Evolutionary conservation across 495 filamentous ascomycete species (phyloP).

Genomic region (Tetracladium marchalianum): DNA sequence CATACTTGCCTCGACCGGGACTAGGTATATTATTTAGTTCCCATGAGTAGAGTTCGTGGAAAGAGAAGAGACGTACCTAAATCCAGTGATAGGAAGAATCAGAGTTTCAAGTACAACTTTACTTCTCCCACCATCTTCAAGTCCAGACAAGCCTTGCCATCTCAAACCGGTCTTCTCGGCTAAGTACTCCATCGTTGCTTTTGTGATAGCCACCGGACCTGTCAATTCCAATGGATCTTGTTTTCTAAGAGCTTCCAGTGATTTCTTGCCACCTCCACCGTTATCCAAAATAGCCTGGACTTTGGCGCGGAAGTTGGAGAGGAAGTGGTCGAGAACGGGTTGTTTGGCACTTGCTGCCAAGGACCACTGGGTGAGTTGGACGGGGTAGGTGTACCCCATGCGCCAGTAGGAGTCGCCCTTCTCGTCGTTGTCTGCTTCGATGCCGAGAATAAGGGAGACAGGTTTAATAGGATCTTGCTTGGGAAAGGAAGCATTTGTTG

Average conservation of each 20-base stretch:
- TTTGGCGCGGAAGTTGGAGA: slow-evolving; percentile 3
- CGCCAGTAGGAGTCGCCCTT: slow-evolving; percentile 15
- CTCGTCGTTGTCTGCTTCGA: slow-evolving; percentile 12
- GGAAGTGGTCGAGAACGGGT: slow-evolving; percentile 11
- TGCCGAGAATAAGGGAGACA: slow-evolving; percentile 6
- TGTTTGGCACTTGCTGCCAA: slow-evolving; percentile 12
- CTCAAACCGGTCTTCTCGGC: not conserved
- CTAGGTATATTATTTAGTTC: too few species aligned
- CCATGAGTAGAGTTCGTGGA: too few species aligned
- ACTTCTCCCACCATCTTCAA: not conserved
- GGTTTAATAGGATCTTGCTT: not conserved
- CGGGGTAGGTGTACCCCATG: slow-evolving; percentile 17
- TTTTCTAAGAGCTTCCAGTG: not conserved
- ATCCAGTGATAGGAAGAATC: slow-evolving; percentile 1
- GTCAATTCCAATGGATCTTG: slow-evolving; percentile 2
- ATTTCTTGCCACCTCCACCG: not conserved
- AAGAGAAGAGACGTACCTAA: too few species aligned
- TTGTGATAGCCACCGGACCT: slow-evolving; percentile 1
- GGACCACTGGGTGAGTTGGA: slow-evolving; percentile 19
- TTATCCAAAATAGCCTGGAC: slow-evolving; percentile 10
- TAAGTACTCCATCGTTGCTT: not conserved
- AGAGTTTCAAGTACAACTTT: not conserved
- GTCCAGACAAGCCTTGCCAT: not conserved
- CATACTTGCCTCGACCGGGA: too few species aligned
- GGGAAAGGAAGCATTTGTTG: not conserved